Percentiles rank a stretch among this genome's conserved stretches.
These are phyloP conservation scores for Xylaria polymorpha DNA, from an alignment of 2,329 filamentous ascomycete genomes.

Conservation along the genomic window DNA sequence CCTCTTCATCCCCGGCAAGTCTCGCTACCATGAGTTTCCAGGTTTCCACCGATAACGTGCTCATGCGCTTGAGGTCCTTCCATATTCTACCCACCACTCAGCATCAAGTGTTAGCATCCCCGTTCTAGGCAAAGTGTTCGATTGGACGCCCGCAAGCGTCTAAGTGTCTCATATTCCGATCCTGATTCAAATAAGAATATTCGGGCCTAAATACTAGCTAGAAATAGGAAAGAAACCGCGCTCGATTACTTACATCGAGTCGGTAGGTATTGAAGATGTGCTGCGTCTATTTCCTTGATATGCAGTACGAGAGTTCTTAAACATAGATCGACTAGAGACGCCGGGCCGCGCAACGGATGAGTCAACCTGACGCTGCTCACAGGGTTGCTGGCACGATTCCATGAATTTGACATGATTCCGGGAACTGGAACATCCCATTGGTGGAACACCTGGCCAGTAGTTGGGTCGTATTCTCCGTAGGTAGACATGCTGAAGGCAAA, in stretches of 20 bases:
- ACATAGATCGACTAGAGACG: constrained; percentile 26
- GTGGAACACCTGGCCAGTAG: constrained; percentile 17
- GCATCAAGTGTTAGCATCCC: constrained; percentile 2
- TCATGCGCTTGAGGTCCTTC: background rate
- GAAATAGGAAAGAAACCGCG: background rate
- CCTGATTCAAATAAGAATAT: background rate
- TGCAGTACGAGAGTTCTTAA: background rate
- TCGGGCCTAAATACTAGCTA: background rate
- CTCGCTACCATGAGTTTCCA: constrained; percentile 33
- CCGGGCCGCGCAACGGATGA: background rate
- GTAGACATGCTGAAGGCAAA: constrained; percentile 6
- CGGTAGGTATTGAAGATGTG: constrained; percentile 27
- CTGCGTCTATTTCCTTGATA: constrained; percentile 12
- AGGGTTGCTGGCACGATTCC: background rate
- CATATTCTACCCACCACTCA: constrained; percentile 23
- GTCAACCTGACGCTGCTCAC: background rate
- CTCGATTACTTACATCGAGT: constrained; percentile 14
- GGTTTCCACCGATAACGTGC: constrained; percentile 8
- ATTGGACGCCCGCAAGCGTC: background rate
- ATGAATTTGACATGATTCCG: constrained; percentile 1
- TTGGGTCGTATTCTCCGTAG: constrained; percentile 6
- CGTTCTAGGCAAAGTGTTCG: background rate
- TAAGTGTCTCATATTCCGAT: background rate
- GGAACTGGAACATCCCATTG: constrained; percentile 25
- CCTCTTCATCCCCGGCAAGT: background rate